Evolutionary conservation across 1,284 basidiomycete genomes (phyloP).

Genomic region (Vanrija humicola): DNA sequence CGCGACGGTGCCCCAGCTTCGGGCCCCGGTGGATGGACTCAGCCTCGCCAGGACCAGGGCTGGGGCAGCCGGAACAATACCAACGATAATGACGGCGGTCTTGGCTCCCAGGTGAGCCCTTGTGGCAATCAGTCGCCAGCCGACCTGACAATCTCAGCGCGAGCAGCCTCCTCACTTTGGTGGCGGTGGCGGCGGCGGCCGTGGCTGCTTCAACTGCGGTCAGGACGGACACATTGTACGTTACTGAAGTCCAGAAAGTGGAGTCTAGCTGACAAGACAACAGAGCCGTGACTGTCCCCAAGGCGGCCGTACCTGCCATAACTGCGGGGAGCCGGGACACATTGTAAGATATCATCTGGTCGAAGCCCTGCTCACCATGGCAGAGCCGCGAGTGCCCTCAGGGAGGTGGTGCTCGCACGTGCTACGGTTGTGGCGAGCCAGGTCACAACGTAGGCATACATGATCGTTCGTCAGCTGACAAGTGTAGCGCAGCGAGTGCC

Average conservation of each 20-base stretch:
- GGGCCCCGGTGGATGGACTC: too few species aligned
- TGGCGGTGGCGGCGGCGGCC: slow-evolving; percentile 4
- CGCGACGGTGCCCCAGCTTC: background rate
- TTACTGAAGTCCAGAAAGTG: background rate
- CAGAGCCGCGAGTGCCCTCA: slow-evolving; percentile 1
- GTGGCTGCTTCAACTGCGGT: slow-evolving; percentile 8
- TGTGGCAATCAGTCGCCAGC: background rate
- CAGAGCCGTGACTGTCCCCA: slow-evolving; percentile 4
- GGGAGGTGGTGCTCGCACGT: slow-evolving; percentile 9
- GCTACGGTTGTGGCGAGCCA: slow-evolving; percentile 20
- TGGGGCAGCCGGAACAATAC: slow-evolving; percentile 2
- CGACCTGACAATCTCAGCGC: background rate
- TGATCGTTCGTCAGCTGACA: background rate
- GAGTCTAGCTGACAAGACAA: background rate
- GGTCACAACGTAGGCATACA: slow-evolving; percentile 18
- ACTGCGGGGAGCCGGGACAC: slow-evolving; percentile 16
- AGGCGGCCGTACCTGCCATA: slow-evolving; percentile 4
- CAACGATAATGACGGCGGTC: background rate
- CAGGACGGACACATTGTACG: slow-evolving; percentile 6
- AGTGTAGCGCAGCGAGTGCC: slow-evolving; percentile 13
- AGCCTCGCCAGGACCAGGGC: slow-evolving; percentile 1
- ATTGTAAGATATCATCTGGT: slow-evolving; percentile 2
- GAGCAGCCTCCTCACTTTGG: background rate
- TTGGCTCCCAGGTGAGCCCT: background rate
- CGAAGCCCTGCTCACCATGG: background rate